phyloP scores from a whole-genome alignment of 257 asterid genomes.

The Fraxinus cuspidata region DNA sequence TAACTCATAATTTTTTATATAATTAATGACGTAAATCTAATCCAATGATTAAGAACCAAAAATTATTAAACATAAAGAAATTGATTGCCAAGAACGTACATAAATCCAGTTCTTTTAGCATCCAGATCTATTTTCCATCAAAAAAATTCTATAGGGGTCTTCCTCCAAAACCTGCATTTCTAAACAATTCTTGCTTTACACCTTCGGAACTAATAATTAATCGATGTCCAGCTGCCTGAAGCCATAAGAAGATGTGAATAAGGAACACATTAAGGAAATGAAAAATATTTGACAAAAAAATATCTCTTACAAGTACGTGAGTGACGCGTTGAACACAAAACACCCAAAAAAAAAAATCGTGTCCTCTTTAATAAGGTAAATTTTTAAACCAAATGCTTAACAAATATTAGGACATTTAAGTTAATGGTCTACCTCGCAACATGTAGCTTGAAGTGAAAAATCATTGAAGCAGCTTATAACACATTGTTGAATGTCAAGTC shows the following conservation, averaged over 20 bases:
- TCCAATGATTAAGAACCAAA: neutral
- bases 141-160: conserved; percentile 46
- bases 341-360: no score
- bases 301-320: no score
- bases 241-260: neutral
- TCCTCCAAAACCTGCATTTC: conserved; percentile 79
- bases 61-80: neutral
- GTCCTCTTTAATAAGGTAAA: neutral
- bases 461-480: conserved; percentile 83
- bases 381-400: neutral
- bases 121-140: conserved; percentile 10
- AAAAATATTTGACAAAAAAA: no score
- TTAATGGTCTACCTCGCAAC: conserved; percentile 55
- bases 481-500: conserved; percentile 85
- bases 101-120: neutral
- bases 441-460: conserved; percentile 76
- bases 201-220: conserved; percentile 46
- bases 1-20: neutral
- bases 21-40: neutral
- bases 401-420: no score
- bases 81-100: neutral
- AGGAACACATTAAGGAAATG: neutral
- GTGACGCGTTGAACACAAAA: no score
- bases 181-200: conserved; percentile 63
- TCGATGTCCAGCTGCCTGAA: conserved; percentile 53